Percentiles rank a stretch among this genome's conserved stretches.
Evolutionary conservation across 2,329 filamentous ascomycete genomes (phyloP).

Genomic region (Thyridium curvatum): DNA sequence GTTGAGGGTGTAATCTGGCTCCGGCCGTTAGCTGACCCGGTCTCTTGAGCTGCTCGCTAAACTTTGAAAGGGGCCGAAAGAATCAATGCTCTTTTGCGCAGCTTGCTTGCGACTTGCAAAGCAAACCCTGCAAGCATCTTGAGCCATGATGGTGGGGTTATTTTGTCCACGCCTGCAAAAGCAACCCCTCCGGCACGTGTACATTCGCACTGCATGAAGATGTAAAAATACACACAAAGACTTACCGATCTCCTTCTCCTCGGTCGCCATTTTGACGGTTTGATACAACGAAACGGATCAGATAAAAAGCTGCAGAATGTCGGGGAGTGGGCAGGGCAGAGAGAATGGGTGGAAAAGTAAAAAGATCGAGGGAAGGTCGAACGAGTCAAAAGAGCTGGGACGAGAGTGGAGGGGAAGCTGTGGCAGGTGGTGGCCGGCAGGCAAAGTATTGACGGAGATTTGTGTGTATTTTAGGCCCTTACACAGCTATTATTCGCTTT

Average conservation of each 20-base stretch:
- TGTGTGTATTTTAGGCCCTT: slow-evolving; percentile 1
- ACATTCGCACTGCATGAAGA: too few relatives aligned
- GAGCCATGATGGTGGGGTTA: too few relatives aligned
- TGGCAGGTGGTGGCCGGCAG: too few relatives aligned
- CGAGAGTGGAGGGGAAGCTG: neutral
- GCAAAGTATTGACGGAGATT: too few relatives aligned
- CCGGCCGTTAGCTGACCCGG: slow-evolving; percentile 2
- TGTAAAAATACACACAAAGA: slow-evolving; percentile 7
- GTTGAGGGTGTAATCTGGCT: slow-evolving; percentile 78
- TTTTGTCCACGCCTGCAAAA: too few relatives aligned
- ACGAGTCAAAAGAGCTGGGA: neutral
- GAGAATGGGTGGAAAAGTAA: neutral
- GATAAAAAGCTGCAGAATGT: neutral
- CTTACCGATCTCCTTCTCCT: slow-evolving; percentile 39
- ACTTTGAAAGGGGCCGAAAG: too few relatives aligned
- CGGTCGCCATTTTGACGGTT: slow-evolving; percentile 30
- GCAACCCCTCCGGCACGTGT: too few relatives aligned
- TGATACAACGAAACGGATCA: slow-evolving; percentile 15
- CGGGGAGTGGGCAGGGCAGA: neutral
- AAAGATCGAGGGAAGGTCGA: neutral
- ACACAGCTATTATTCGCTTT: neutral
- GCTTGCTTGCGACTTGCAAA: too few relatives aligned
- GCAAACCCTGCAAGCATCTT: too few relatives aligned
- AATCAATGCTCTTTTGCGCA: too few relatives aligned
- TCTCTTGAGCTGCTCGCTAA: too few relatives aligned